These are phyloP conservation scores for Bolboschoenoplectus hybrid DNA, from an alignment of 202 grass and related monocot species.

Conservation along the genomic window DNA sequence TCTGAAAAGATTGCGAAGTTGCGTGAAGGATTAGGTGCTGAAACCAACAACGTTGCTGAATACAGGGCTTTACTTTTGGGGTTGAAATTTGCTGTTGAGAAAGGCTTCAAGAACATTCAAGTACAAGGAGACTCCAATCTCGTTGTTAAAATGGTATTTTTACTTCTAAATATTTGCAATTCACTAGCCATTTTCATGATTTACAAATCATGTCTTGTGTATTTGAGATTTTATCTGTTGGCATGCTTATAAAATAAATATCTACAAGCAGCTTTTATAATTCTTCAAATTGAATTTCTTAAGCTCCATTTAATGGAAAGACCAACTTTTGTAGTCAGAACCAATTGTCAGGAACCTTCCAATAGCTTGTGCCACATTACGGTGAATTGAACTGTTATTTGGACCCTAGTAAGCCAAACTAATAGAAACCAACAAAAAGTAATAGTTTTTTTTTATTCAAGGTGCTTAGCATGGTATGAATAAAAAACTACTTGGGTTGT, in stretches of 20 bases:
- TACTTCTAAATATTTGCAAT: slow-evolving; percentile 27
- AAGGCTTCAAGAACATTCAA: slow-evolving; percentile 74
- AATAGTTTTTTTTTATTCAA: neutral
- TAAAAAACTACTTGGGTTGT: neutral
- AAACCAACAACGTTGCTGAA: slow-evolving; percentile 80
- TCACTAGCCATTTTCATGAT: neutral
- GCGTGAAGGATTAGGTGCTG: slow-evolving; percentile 77
- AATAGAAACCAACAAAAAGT: neutral
- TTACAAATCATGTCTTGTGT: neutral
- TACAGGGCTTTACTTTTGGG: slow-evolving; percentile 91
- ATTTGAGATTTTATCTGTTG: slow-evolving; percentile 11
- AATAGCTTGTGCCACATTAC: neutral
- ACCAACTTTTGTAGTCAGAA: neutral
- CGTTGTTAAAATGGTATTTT: slow-evolving; percentile 71
- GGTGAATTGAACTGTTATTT: slow-evolving; percentile 20
- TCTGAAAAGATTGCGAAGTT: slow-evolving; percentile 64
- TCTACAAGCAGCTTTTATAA: neutral
- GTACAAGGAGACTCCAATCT: slow-evolving; percentile 81
- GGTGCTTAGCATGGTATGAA: neutral
- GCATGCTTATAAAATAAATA: neutral
- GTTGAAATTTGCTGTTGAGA: slow-evolving; percentile 70
- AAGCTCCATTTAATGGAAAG: slow-evolving; percentile 7
- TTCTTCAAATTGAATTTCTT: neutral
- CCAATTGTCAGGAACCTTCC: neutral
- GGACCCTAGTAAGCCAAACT: neutral